Conservation (phyloP, 352 stramenopile species). For the Detonula confervacea region DNA sequence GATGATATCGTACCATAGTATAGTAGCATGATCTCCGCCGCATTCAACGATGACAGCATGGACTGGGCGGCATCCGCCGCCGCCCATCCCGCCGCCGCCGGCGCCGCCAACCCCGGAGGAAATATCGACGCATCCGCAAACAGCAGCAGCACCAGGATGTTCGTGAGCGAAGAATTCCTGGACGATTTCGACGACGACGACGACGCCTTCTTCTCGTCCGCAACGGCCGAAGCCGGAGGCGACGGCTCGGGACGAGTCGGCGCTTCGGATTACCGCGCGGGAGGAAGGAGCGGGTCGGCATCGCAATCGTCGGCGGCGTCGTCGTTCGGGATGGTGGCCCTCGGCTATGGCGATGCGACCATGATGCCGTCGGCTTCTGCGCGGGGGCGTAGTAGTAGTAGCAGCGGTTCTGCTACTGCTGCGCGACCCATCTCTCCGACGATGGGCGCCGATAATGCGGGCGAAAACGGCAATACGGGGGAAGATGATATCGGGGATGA, state of each 20-base stretch:
- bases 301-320: not conserved
- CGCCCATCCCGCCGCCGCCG: no score
- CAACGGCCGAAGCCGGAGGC: not conserved
- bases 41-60: no score
- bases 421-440: not conserved
- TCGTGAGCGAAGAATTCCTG: slow-evolving; percentile 24
- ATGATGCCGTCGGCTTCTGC: not conserved
- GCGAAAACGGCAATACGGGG: not conserved
- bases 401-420: no score
- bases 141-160: not conserved
- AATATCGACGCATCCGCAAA: no score
- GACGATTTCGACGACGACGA: slow-evolving; percentile 46
- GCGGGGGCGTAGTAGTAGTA: not conserved
- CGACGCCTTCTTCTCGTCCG: slow-evolving; percentile 34
- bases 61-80: no score
- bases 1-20: no score
- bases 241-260: no score
- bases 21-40: no score
- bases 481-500: slow-evolving; percentile 19
- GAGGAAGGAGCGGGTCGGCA: not conserved
- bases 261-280: not conserved
- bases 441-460: not conserved
- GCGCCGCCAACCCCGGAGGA: no score
- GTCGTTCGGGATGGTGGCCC: slow-evolving; percentile 36
- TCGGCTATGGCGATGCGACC: slow-evolving; percentile 25